Conservation (phyloP, 345 rosid species). For the Aquilaria malaccensis region DNA sequence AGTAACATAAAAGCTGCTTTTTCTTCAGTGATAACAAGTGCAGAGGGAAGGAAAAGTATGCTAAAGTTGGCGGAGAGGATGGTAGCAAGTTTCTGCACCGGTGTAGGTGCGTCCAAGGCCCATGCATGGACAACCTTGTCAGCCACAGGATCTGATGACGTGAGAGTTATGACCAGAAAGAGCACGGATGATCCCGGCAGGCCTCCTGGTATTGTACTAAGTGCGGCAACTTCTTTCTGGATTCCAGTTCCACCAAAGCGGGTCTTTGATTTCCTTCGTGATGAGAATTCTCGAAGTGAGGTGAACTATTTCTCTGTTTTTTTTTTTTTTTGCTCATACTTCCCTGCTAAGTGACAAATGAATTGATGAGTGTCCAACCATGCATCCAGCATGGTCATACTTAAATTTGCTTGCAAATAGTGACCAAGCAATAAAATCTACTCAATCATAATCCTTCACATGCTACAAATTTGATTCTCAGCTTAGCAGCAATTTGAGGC, state of each 20-base stretch:
- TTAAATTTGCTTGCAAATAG: too few species aligned
- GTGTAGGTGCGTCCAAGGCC: constrained; percentile 79
- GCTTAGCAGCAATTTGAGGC: not conserved
- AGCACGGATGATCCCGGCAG: constrained; percentile 90
- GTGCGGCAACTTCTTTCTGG: constrained; percentile 91
- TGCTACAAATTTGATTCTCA: too few species aligned
- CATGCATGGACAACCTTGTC: constrained; percentile 83
- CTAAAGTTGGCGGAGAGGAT: constrained; percentile 81
- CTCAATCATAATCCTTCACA: too few species aligned
- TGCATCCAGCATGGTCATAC: too few species aligned
- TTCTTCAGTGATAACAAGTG: constrained; percentile 51
- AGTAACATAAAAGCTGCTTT: not conserved
- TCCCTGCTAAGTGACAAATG: constrained; percentile 25
- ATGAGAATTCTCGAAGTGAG: constrained; percentile 70
- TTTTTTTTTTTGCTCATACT: too few species aligned
- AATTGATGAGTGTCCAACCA: too few species aligned
- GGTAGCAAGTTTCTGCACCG: constrained; percentile 77
- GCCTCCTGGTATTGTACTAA: constrained; percentile 81
- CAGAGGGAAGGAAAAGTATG: constrained; percentile 87
- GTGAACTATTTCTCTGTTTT: too few species aligned
- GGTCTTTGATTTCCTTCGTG: constrained; percentile 67
- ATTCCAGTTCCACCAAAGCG: constrained; percentile 59
- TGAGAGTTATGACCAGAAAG: constrained; percentile 82
- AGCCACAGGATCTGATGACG: constrained; percentile 63
- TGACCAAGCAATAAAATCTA: too few species aligned